phyloP scores from a whole-genome alignment of 169 alveolate genomes.

The Plasmodium malariae region DNA sequence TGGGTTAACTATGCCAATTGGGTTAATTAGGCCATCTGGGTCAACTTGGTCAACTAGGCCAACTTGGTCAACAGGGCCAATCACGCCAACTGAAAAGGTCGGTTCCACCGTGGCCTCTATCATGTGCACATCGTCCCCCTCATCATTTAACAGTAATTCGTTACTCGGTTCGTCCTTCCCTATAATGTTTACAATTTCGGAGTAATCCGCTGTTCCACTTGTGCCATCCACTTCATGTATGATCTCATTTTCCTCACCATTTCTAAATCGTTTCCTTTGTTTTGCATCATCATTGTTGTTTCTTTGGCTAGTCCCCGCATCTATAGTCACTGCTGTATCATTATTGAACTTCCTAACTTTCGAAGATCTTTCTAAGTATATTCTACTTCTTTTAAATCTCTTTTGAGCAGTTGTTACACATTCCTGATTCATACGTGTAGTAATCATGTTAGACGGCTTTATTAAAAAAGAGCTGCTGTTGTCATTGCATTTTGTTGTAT shows the following conservation, averaged over 20 bases:
- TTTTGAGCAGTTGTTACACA: too few relatives aligned
- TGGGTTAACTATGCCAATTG: too few relatives aligned
- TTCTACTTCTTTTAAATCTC: background rate
- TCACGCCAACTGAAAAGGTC: too few relatives aligned
- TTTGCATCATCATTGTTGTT: background rate
- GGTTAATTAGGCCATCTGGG: too few relatives aligned
- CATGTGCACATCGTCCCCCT: background rate
- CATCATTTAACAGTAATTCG: slow-evolving; percentile 1
- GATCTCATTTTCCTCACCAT: background rate
- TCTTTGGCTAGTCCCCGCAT: background rate
- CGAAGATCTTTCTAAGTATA: background rate
- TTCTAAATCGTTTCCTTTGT: background rate
- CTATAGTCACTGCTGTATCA: background rate
- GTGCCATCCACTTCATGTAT: background rate
- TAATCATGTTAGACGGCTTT: too few relatives aligned
- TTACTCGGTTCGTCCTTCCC: slow-evolving; percentile 40
- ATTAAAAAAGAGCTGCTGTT: background rate
- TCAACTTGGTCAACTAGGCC: background rate
- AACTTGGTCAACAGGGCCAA: too few relatives aligned
- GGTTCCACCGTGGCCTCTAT: too few relatives aligned
- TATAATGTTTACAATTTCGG: slow-evolving; percentile 11
- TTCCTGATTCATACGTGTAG: too few relatives aligned
- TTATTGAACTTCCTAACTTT: background rate
- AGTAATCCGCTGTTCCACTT: background rate
- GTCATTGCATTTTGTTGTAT: background rate